Conservation (phyloP, 1,284 basidiomycete species). For the Ceratobasidium sp. region DNA sequence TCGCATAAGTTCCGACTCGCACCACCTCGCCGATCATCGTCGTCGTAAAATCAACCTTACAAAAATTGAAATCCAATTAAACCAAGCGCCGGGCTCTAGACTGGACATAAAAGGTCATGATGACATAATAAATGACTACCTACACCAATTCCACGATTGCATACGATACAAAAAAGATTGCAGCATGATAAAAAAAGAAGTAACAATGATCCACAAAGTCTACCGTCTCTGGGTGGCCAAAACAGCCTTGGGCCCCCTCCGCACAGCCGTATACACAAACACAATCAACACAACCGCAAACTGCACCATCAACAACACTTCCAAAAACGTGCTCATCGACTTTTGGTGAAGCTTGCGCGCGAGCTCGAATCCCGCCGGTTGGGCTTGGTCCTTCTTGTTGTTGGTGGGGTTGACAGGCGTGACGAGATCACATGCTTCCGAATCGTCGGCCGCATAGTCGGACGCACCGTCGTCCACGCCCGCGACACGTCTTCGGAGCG, state of each 20-base stretch:
- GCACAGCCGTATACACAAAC: constrained; percentile 41
- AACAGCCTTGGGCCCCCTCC: constrained; percentile 40
- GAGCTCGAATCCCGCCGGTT: constrained; percentile 24
- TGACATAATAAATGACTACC: constrained; percentile 3
- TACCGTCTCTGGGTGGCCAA: constrained; percentile 9
- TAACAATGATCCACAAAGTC: neutral
- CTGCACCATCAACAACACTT: constrained; percentile 41
- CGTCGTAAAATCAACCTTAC: neutral
- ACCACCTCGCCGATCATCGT: constrained; percentile 13
- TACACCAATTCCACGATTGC: constrained; percentile 7
- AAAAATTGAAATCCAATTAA: constrained; percentile 25
- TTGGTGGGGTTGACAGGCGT: neutral
- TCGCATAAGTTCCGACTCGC: too few relatives aligned
- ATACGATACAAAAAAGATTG: neutral
- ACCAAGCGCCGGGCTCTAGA: constrained; percentile 13
- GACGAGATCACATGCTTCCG: neutral
- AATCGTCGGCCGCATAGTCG: constrained; percentile 34
- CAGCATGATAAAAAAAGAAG: neutral
- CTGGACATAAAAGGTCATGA: neutral
- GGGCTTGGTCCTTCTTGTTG: neutral
- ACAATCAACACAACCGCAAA: constrained; percentile 39
- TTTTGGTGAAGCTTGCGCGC: constrained; percentile 37
- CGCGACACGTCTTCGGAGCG: neutral
- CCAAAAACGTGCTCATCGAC: constrained; percentile 39
- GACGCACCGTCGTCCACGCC: constrained; percentile 6